Conservation (phyloP, 164 flowering plant species). For the Santalum album region DNA sequence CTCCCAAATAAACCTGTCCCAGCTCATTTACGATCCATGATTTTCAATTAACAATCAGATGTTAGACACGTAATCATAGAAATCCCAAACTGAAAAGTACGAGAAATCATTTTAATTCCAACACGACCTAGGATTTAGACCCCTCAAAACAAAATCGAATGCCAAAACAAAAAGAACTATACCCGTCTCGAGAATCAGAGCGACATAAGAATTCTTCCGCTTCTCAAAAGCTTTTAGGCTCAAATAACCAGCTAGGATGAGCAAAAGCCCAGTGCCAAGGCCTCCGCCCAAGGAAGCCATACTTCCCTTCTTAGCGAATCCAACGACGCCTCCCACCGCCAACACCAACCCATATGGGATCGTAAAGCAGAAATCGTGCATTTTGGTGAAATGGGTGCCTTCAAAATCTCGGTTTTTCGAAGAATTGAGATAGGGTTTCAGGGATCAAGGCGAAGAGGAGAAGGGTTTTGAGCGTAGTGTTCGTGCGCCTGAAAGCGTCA, state of each 20-base stretch:
- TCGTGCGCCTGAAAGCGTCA: background rate
- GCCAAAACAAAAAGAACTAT: background rate
- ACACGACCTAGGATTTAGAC: too few relatives aligned
- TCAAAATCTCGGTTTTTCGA: constrained; percentile 5
- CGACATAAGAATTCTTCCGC: constrained; percentile 55
- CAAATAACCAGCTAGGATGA: constrained; percentile 66
- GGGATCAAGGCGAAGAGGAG: background rate
- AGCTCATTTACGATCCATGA: too few relatives aligned
- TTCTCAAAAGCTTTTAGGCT: constrained; percentile 75
- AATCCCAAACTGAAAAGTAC: too few relatives aligned
- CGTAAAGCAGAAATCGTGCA: constrained; percentile 98
- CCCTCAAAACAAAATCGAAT: too few relatives aligned
- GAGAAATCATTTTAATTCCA: too few relatives aligned
- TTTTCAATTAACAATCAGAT: too few relatives aligned
- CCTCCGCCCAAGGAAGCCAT: constrained; percentile 77
- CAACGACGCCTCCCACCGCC: constrained; percentile 61
- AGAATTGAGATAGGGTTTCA: background rate
- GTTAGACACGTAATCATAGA: too few relatives aligned
- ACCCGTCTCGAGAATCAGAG: constrained; percentile 69
- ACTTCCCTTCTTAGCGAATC: constrained; percentile 70
- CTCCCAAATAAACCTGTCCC: background rate
- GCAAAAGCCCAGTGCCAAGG: constrained; percentile 53
- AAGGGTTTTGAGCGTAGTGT: background rate
- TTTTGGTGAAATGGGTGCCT: constrained; percentile 26
- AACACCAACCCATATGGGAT: constrained; percentile 78